These are phyloP conservation scores for Glycyrrhiza uralensis DNA, from an alignment of 306 rosid genomes.

Conservation along the genomic window DNA sequence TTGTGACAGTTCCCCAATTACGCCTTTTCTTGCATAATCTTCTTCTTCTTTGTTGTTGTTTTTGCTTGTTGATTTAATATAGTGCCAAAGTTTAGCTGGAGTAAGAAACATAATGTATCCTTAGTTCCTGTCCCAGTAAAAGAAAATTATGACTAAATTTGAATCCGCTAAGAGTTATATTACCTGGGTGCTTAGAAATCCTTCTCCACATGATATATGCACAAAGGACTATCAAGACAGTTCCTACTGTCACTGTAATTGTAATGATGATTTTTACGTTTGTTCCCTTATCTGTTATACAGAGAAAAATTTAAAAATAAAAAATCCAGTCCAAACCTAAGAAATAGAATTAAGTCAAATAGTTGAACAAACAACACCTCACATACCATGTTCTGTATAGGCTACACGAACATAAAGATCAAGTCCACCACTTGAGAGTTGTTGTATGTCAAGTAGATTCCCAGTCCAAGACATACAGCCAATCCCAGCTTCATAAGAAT, in stretches of 20 bases:
- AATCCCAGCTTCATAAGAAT: not conserved
- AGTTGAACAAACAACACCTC: not conserved
- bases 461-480: constrained; percentile 31
- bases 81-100: not conserved
- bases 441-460: constrained; percentile 6
- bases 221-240: not conserved
- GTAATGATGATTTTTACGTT: not conserved
- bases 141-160: not conserved
- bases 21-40: not conserved
- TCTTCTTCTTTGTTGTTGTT: not conserved
- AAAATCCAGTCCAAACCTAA: not conserved
- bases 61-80: not conserved
- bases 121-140: not conserved
- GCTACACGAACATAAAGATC: constrained; percentile 25
- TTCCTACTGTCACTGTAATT: not conserved
- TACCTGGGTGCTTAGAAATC: not conserved
- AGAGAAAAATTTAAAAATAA: not conserved
- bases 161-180: not conserved
- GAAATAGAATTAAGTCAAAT: not conserved
- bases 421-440: constrained; percentile 12
- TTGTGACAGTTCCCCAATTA: constrained; percentile 8
- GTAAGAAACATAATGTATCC: not conserved
- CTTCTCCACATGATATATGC: constrained; percentile 17
- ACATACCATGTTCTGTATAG: constrained; percentile 10
- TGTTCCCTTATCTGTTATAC: not conserved